These are phyloP conservation scores for Odonthalia washingtoniensis DNA, from an alignment of 31 red algal species.

Conservation along the genomic window DNA sequence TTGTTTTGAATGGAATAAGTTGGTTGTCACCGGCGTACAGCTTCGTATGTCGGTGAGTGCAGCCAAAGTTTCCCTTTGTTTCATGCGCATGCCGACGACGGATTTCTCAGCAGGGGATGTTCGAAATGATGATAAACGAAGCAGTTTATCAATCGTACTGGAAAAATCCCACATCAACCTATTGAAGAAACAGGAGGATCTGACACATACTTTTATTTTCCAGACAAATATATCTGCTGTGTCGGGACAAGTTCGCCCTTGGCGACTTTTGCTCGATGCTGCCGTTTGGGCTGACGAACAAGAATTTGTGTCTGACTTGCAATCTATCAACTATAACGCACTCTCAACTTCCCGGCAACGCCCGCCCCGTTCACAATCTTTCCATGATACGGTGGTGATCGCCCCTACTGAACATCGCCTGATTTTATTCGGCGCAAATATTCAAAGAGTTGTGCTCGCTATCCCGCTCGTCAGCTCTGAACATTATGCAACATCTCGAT, in stretches of 20 bases:
- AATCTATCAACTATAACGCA: conserved; percentile 66
- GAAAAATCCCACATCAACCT: conserved; percentile 69
- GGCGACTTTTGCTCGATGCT: conserved; percentile 67
- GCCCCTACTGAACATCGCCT: conserved; percentile 53
- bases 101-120: conserved; percentile 55
- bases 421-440: conserved; percentile 61
- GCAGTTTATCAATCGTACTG: conserved; percentile 64
- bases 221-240: conserved; percentile 59
- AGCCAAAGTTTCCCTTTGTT: conserved; percentile 65
- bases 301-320: conserved; percentile 77
- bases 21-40: conserved; percentile 66
- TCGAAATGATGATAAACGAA: conserved; percentile 51
- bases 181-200: conserved; percentile 71
- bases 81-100: conserved; percentile 71
- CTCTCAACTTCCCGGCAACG: conserved; percentile 49
- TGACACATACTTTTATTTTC: conserved; percentile 77
- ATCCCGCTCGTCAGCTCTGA: conserved; percentile 65
- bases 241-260: conserved; percentile 71
- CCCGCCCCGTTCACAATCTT: background rate
- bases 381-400: background rate
- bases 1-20: conserved; percentile 80
- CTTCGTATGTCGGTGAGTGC: conserved; percentile 57
- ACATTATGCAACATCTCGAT: conserved; percentile 57
- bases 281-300: conserved; percentile 82
- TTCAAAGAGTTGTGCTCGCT: conserved; percentile 70